phyloP scores from a whole-genome alignment of 306 rosid genomes.

The Inga laurina region DNA sequence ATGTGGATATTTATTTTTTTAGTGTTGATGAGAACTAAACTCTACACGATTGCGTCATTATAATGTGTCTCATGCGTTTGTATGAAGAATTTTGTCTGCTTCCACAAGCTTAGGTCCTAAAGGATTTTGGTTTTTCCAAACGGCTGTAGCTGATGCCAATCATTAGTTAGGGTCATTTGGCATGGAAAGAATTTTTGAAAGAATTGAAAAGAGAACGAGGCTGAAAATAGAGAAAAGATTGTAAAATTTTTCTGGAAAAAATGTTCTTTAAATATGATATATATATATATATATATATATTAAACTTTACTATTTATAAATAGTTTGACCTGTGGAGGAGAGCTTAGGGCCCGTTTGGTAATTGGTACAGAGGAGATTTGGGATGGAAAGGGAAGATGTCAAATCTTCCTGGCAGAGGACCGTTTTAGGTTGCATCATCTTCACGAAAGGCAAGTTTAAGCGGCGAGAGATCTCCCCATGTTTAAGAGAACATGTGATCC shows the following conservation, averaged over 20 bases:
- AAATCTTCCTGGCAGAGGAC: no score
- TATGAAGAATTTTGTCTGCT: constrained; percentile 40
- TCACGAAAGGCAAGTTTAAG: no score
- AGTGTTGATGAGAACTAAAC: constrained; percentile 38
- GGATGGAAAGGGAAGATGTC: no score
- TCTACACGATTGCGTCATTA: constrained; percentile 10
- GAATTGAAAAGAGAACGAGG: background rate
- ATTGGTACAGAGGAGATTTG: no score
- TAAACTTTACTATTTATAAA: no score
- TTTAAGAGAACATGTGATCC: no score
- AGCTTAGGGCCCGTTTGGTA: background rate
- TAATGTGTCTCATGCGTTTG: constrained; percentile 15
- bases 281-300: background rate
- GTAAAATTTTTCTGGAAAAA: background rate
- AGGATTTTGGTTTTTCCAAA: background rate
- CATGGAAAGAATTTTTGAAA: background rate
- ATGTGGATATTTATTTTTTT: constrained; percentile 12
- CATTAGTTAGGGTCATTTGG: background rate
- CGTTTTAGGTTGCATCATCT: no score
- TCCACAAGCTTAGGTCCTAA: background rate
- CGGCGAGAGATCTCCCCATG: no score
- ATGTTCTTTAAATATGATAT: background rate
- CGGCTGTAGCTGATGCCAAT: background rate
- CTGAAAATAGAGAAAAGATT: background rate
- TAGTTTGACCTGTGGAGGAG: constrained; percentile 4